Evolutionary conservation across 2,329 filamentous ascomycete species (phyloP), one percentile per base, ranked within the genome.

Genomic region (Cylindrodendrum hubeiense): DNA sequence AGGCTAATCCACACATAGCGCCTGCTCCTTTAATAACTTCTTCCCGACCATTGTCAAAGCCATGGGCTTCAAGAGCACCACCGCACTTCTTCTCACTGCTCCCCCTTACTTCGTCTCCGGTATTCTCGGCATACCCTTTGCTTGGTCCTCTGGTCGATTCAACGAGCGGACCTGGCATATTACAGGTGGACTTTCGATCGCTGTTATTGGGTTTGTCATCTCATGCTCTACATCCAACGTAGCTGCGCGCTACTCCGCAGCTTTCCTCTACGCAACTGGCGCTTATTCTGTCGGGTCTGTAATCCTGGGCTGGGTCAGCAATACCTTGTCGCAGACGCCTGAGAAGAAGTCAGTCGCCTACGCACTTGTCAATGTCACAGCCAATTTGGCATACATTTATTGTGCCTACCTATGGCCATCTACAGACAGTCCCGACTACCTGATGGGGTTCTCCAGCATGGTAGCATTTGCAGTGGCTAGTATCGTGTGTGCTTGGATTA

Each of bases 341-440:
- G 80, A 83, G 68, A 82, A 82, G 71, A 82, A 82, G 63, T 80
- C 81, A 1, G 76, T 77, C 9, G 73, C 76, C 2, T 68, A 82
- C 3, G 76, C 77, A 17, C 77, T 83, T 28, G 80, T 82, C 19
- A 83, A 81, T 24, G 60, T 58, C 52, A 58, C 52, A 9, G 52
- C 60, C 34, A 63, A 63, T 34, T 21, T 63, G 43, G 60, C 60
- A 1, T 63, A 57, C 53, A 58, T 63, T 33, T 63, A 63, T 24
- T 57, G 52, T n/a, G 52, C 60, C 7, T 63, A 63, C 60, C 46
- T 63, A 19, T 63, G 53, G 52, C 60, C 60, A 10, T 57, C 51
- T 1, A 47, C 56, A 6, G 61, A 67, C 46, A 56, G 39, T 0
- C 65, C 65, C 1, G 41, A 21, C 6, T 67, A 67, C 26, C 8